Evolutionary conservation across 2,329 filamentous ascomycete genomes (phyloP).

Genomic region (Triangularia setosa): DNA sequence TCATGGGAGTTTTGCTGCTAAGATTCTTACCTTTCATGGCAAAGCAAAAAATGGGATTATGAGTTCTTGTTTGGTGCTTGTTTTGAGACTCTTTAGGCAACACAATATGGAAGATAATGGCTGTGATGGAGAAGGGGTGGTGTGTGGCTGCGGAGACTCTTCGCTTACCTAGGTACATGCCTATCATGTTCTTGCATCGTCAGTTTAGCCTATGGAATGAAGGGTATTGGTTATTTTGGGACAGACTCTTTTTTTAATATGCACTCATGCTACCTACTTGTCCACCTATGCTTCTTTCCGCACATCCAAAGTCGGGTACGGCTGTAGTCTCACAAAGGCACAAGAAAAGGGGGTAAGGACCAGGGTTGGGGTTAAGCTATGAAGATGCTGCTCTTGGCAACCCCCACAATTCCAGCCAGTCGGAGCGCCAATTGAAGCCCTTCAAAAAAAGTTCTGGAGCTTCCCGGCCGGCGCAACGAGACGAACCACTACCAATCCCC

Average conservation of each 20-base stretch:
- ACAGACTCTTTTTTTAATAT: not conserved
- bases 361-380: not conserved
- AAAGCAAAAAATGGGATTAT: not conserved
- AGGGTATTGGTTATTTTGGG: not conserved
- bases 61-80: not conserved
- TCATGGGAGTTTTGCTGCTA: not conserved
- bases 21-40: not conserved
- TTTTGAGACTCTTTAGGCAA: not conserved
- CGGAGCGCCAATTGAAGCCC: not conserved
- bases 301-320: too few relatives aligned
- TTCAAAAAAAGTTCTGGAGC: constrained; percentile 19
- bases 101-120: not conserved
- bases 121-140: not conserved
- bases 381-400: not conserved
- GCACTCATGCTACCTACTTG: too few relatives aligned
- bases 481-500: not conserved
- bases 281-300: too few relatives aligned
- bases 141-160: not conserved
- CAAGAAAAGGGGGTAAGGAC: not conserved
- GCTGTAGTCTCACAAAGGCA: too few relatives aligned
- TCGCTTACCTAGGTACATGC: not conserved
- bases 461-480: not conserved
- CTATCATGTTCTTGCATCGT: not conserved
- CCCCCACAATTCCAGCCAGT: constrained; percentile 15
- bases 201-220: not conserved